Base-by-base conservation (phyloP, 352 stramenopile species). In the Sclerospora graminicola region DNA sequence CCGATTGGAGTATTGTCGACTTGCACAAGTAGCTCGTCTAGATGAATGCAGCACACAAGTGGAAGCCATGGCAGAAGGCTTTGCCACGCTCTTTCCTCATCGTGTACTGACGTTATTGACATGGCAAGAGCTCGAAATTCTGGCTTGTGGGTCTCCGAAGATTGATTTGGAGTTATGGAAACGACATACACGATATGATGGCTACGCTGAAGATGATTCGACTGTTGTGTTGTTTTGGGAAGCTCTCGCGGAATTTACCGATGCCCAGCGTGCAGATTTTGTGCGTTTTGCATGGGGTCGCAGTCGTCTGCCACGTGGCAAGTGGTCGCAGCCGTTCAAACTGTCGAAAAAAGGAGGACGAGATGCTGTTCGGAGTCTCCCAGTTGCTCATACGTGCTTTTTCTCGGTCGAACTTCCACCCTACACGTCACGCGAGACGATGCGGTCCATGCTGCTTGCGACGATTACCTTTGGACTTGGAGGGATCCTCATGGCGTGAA, bases 351-450 rank as follows among this genome's bases (percentile, higher is more conserved):
- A 91, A 51, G 76, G 79, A 34, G 85, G 82, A 2, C 80, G 84
- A 15, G 84, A 95, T 54, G 70, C 65, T 40, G 84, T 54, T 9
- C 54, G 76, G 16, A 89, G 81, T 29, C 57, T 97, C n/a, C 89
- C 88, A 0, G 84, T 98, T 7, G 89, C 85, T 24, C 92, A 98
- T 63, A 97, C 92, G 33, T 98, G 92, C 61, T 98, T 98, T 69
- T 98, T 98, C 59, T 94, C 83, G 18, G 75, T 97, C 40, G 92
- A 98, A 56, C 54, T 98, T 20, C 92, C 92, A 21, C 82, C 84
- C 11, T 98, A 97, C 63, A 90, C 73, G 29, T 96, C 82, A 2
- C 69, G 83, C 31, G 80, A 95, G 20, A 82, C 80, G 35, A 97
- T 97, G 86, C 75, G 68, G 20, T 82, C 75, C 37, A 94, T 95